Percentiles rank a stretch among this genome's conserved stretches.
Conservation (phyloP, 225 moss, liverwort and hornwort species). For the Marchantia polymorpha region DNA sequence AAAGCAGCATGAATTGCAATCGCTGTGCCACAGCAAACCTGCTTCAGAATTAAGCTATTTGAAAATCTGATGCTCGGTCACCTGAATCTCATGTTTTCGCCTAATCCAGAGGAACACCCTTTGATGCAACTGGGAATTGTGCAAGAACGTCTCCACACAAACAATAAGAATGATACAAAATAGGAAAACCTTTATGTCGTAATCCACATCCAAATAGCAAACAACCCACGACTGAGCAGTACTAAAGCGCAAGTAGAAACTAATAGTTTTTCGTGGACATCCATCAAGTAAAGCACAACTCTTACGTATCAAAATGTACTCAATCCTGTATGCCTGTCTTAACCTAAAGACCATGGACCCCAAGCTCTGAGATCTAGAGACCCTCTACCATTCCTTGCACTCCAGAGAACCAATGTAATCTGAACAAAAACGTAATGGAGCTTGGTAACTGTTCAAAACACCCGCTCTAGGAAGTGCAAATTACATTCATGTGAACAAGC, state of each 20-base stretch:
- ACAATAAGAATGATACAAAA: background rate
- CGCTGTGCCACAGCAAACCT: too few species aligned
- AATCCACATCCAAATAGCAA: background rate
- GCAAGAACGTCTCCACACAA: background rate
- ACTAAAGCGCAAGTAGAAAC: background rate
- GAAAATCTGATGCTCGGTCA: too few species aligned
- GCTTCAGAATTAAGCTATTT: too few species aligned
- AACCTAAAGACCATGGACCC: too few species aligned
- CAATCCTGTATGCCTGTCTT: too few species aligned
- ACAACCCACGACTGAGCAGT: background rate
- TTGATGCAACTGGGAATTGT: too few species aligned
- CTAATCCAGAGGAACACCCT: too few species aligned
- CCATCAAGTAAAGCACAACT: background rate
- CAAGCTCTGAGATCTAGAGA: too few species aligned
- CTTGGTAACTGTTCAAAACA: background rate
- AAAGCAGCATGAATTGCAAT: too few species aligned
- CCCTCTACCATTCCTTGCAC: background rate
- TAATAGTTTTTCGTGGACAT: conserved; percentile 1
- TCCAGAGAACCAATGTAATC: background rate
- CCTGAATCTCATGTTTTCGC: too few species aligned
- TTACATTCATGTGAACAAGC: background rate
- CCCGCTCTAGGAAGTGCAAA: background rate
- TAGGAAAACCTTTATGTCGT: background rate
- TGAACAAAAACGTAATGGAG: background rate
- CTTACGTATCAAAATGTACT: too few species aligned